phyloP scores from a whole-genome alignment of 2,329 filamentous ascomycete genomes.

The Conoideocrella luteorostrata region DNA sequence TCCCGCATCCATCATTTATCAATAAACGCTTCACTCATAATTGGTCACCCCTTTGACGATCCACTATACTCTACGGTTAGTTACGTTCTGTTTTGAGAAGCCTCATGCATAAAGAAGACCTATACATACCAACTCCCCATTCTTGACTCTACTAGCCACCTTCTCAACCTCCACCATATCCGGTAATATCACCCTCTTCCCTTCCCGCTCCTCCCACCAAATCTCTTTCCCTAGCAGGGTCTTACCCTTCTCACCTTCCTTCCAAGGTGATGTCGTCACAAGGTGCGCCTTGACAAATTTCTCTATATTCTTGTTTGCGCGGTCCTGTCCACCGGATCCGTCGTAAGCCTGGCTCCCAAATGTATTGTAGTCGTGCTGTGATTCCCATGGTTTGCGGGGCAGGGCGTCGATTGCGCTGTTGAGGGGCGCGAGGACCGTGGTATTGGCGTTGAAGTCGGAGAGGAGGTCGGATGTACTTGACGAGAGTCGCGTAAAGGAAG shows the following conservation, averaged over 20 bases:
- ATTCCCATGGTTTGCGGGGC: constrained; percentile 81
- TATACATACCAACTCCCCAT: constrained; percentile 67
- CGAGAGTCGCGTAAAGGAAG: constrained; percentile 71
- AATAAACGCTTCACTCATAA: constrained; percentile 23
- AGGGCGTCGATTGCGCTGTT: constrained; percentile 75
- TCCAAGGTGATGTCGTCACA: constrained; percentile 69
- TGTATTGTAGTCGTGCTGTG: constrained; percentile 63
- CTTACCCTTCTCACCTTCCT: constrained; percentile 56
- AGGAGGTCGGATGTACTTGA: constrained; percentile 62
- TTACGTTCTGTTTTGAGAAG: too few relatives aligned
- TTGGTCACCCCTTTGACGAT: constrained; percentile 51
- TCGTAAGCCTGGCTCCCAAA: constrained; percentile 69
- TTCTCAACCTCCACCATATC: constrained; percentile 70
- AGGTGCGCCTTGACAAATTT: constrained; percentile 84
- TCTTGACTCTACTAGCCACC: constrained; percentile 69
- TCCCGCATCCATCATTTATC: too few relatives aligned
- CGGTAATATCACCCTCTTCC: constrained; percentile 68
- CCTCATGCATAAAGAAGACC: background rate
- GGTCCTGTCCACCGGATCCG: constrained; percentile 65
- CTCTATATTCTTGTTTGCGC: constrained; percentile 69
- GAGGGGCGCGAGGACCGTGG: constrained; percentile 79
- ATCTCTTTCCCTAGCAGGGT: constrained; percentile 59
- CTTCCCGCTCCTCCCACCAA: constrained; percentile 74
- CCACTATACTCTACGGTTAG: constrained; percentile 58
- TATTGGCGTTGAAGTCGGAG: constrained; percentile 59